Conservation (phyloP, 2,329 filamentous ascomycete species). For the Neonectria sp. region DNA sequence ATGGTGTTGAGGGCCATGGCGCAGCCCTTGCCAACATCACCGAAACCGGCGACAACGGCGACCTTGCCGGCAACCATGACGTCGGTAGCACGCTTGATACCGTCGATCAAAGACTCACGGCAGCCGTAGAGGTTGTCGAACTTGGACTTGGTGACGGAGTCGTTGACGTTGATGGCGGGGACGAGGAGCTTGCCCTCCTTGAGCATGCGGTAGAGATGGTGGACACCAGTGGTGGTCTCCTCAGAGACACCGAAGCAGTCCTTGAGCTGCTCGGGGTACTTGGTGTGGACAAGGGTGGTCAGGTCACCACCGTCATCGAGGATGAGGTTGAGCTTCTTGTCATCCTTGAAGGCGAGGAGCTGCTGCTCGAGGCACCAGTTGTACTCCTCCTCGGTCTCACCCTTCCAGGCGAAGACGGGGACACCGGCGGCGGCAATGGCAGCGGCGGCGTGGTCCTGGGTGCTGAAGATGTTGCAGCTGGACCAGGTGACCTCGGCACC, state of each 20-base stretch:
- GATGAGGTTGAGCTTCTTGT: slow-evolving; percentile 97
- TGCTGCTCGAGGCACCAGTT: slow-evolving; percentile 99
- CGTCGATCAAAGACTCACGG: slow-evolving; percentile 98
- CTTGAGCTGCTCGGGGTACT: slow-evolving; percentile 99
- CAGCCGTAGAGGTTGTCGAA: slow-evolving; percentile 99
- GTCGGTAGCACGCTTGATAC: slow-evolving; percentile 99
- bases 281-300: slow-evolving; percentile 94
- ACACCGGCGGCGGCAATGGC: slow-evolving; percentile 95
- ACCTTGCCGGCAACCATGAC: slow-evolving; percentile 99
- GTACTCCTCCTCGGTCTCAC: slow-evolving; percentile 99
- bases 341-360: slow-evolving; percentile 95
- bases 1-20: slow-evolving; percentile 96
- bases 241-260: slow-evolving; percentile 98
- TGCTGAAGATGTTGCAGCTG: slow-evolving; percentile 99
- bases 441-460: slow-evolving; percentile 97
- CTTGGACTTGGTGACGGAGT: slow-evolving; percentile 99
- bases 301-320: slow-evolving; percentile 99
- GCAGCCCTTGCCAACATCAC: slow-evolving; percentile 99
- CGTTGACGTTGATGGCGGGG: slow-evolving; percentile 99
- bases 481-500: slow-evolving; percentile 99
- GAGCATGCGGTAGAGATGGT: slow-evolving; percentile 99
- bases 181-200: slow-evolving; percentile 92
- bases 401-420: slow-evolving; percentile 84
- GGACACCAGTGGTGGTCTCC: slow-evolving; percentile 99
- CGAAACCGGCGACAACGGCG: slow-evolving; percentile 96